Conservation (phyloP, 2,329 filamentous ascomycete genomes). For the Truncatella angustata region DNA sequence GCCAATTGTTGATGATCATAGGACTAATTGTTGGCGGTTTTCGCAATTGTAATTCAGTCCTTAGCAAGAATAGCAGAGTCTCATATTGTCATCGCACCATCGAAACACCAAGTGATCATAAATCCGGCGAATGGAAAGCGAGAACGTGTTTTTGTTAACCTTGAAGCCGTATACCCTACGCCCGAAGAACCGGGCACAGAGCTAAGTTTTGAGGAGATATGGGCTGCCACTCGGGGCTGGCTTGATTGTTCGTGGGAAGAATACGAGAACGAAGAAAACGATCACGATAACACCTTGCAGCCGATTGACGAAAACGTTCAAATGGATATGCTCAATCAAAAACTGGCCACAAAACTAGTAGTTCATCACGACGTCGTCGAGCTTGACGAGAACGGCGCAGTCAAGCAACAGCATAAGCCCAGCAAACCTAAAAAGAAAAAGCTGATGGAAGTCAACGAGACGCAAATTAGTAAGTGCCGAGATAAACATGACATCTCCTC, state of each 20-base stretch:
- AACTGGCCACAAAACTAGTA: conserved; percentile 35
- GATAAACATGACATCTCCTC: background rate
- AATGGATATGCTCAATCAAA: conserved; percentile 25
- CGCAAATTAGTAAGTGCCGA: conserved; percentile 75
- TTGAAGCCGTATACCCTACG: conserved; percentile 82
- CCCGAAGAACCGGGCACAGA: conserved; percentile 70
- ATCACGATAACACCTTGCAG: conserved; percentile 17
- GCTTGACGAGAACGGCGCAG: conserved; percentile 60
- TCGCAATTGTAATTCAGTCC: conserved; percentile 50
- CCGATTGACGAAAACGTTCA: conserved; percentile 19
- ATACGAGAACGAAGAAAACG: conserved; percentile 10
- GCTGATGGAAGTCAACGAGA: conserved; percentile 82
- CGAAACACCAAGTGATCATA: conserved; percentile 72
- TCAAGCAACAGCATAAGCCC: conserved; percentile 43
- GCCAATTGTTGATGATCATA: conserved; percentile 82
- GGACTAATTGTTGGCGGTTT: conserved; percentile 77
- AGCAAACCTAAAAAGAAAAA: conserved; percentile 69
- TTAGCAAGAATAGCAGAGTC: conserved; percentile 58
- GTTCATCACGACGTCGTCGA: conserved; percentile 43
- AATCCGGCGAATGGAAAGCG: conserved; percentile 80
- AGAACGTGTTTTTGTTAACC: conserved; percentile 84
- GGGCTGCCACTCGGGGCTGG: conserved; percentile 74
- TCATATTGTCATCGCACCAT: conserved; percentile 67
- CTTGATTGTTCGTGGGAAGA: conserved; percentile 55
- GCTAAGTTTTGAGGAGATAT: conserved; percentile 87